phyloP scores from a whole-genome alignment of 345 rosid species.

The Turnera subulata region DNA sequence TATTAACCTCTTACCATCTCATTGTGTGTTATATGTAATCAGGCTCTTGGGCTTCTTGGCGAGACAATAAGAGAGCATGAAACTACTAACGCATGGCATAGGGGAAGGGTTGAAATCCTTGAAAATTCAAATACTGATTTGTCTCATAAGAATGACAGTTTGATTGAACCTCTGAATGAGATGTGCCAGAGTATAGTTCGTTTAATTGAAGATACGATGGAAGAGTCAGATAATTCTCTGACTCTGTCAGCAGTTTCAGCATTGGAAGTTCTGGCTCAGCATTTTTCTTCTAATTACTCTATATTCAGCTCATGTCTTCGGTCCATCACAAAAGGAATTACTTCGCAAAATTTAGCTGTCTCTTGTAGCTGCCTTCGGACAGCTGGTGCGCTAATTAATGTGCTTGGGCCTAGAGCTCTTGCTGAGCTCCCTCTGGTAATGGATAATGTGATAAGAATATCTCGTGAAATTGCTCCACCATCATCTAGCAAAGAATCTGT shows the following conservation, averaged over 20 bases:
- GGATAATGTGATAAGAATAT: conserved; percentile 51
- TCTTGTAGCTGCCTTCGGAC: conserved; percentile 80
- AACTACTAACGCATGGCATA: conserved; percentile 38
- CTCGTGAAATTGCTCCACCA: conserved; percentile 23
- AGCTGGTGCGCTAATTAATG: conserved; percentile 67
- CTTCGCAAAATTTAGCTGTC: conserved; percentile 47
- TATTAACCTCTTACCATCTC: not conserved
- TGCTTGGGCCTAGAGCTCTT: conserved; percentile 82
- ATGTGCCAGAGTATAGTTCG: conserved; percentile 67
- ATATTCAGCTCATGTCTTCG: conserved; percentile 67
- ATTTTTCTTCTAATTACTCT: conserved; percentile 60
- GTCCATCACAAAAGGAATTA: conserved; percentile 53
- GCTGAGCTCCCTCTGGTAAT: conserved; percentile 67
- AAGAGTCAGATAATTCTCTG: conserved; percentile 47
- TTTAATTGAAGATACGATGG: conserved; percentile 47
- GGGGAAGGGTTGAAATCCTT: conserved; percentile 30
- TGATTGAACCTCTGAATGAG: conserved; percentile 46
- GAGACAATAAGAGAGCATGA: conserved; percentile 52
- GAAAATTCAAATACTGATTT: conserved; percentile 32
- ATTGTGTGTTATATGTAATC: conserved; percentile 11
- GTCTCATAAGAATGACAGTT: conserved; percentile 53
- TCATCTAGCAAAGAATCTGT: conserved; percentile 33
- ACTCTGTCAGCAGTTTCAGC: conserved; percentile 73
- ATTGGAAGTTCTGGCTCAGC: conserved; percentile 63
- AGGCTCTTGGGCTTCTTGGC: conserved; percentile 81